phyloP scores from a whole-genome alignment of 768 basidiomycete genomes.

The Hericium rajendrae region DNA sequence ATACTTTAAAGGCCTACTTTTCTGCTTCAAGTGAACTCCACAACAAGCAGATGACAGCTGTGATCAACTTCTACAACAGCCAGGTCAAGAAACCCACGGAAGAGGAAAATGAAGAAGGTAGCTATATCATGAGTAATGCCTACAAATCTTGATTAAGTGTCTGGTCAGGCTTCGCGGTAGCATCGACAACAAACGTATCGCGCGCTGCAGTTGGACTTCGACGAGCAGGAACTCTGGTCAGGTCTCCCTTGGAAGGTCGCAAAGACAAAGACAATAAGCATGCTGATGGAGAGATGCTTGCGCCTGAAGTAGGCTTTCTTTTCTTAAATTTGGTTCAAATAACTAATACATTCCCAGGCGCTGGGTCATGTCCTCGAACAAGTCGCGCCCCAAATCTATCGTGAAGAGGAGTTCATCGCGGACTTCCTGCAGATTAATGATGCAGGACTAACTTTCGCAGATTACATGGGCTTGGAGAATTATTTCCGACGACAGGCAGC shows the following conservation, averaged over 20 bases:
- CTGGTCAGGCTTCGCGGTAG: constrained; percentile 15
- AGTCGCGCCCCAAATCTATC: constrained; percentile 63
- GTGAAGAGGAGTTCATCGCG: constrained; percentile 80
- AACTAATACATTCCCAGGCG: constrained; percentile 36
- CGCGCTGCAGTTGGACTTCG: constrained; percentile 54
- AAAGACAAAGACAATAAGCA: constrained; percentile 44
- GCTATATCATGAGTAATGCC: not conserved
- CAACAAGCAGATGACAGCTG: constrained; percentile 64
- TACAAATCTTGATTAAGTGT: not conserved
- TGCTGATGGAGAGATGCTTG: constrained; percentile 50
- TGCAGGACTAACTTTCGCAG: constrained; percentile 83
- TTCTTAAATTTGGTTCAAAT: not conserved
- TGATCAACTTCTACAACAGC: constrained; percentile 49
- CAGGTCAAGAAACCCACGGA: constrained; percentile 68
- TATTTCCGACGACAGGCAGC: constrained; percentile 93
- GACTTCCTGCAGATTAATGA: constrained; percentile 93
- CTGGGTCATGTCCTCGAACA: constrained; percentile 69
- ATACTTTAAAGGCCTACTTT: constrained; percentile 67
- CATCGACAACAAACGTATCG: constrained; percentile 31
- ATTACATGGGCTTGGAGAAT: constrained; percentile 88
- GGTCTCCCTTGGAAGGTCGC: constrained; percentile 55
- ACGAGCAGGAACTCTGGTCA: constrained; percentile 79
- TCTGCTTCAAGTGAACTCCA: constrained; percentile 79
- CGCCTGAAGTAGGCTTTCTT: constrained; percentile 49
- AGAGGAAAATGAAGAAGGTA: constrained; percentile 45